These are phyloP conservation scores for Penicillium sp. DNA, from an alignment of 2,329 filamentous ascomycete species.

Conservation along the genomic window DNA sequence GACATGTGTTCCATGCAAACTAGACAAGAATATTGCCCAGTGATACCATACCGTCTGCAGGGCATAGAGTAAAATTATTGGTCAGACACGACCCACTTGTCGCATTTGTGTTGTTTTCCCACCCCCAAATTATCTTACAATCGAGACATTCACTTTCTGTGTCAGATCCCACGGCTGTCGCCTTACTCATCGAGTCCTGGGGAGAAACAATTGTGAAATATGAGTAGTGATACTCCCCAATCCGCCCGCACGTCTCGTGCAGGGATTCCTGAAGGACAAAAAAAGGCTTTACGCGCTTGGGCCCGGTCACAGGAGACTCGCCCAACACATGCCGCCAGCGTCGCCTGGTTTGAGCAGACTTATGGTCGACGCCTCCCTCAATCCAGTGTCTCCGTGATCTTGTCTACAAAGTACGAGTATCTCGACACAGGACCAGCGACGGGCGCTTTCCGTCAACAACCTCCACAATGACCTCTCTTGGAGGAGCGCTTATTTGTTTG, in stretches of 20 bases:
- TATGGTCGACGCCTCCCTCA: slow-evolving; percentile 11
- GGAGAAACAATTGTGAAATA: background rate
- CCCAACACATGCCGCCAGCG: slow-evolving; percentile 11
- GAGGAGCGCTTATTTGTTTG: slow-evolving; percentile 13
- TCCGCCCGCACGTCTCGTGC: background rate
- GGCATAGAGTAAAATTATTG: background rate
- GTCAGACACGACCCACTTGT: background rate
- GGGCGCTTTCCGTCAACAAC: background rate
- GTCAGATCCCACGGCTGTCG: background rate
- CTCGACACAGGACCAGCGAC: slow-evolving; percentile 13
- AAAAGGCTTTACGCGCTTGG: slow-evolving; percentile 17
- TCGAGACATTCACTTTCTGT: background rate
- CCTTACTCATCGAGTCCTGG: background rate
- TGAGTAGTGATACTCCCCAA: background rate
- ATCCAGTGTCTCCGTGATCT: slow-evolving; percentile 11
- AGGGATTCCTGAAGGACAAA: slow-evolving; percentile 10
- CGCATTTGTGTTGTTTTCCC: background rate
- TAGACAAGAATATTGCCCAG: background rate
- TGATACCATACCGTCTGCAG: no score
- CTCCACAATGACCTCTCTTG: slow-evolving; percentile 17
- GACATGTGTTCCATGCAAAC: no score
- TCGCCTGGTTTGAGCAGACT: slow-evolving; percentile 15
- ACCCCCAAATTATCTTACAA: background rate
- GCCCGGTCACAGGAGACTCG: slow-evolving; percentile 5
- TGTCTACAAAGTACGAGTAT: slow-evolving; percentile 11